A percentile compares a stretch with the other conserved stretches of the same genome.
phyloP scores from a whole-genome alignment of 2,329 filamentous ascomycete genomes.

The Trichoderma koningiopsis region DNA sequence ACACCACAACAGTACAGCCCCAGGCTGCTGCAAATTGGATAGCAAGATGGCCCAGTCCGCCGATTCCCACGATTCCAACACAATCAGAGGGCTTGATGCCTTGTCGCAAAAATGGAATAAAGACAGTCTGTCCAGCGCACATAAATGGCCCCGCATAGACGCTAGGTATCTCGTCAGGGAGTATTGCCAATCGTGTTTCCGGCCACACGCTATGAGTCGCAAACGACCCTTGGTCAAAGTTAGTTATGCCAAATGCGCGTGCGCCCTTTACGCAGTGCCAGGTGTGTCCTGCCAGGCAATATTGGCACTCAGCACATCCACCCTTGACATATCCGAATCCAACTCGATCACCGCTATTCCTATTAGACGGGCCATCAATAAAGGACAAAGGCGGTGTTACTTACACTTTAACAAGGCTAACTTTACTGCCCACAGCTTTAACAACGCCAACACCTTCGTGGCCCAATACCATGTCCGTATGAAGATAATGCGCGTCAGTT shows the following conservation, averaged over 20 bases:
- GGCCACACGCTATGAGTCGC: constrained; percentile 12
- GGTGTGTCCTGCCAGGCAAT: constrained; percentile 1
- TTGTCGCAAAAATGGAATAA: neutral
- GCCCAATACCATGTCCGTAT: neutral
- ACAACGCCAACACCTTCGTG: constrained; percentile 3
- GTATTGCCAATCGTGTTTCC: neutral
- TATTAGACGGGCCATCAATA: neutral
- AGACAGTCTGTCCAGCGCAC: constrained; percentile 5
- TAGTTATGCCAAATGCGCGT: neutral
- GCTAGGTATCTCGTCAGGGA: neutral
- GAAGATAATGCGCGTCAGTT: constrained; percentile 1
- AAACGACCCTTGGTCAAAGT: constrained; percentile 5
- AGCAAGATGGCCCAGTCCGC: constrained; percentile 8
- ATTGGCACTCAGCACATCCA: constrained; percentile 1
- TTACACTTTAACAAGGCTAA: constrained; percentile 5
- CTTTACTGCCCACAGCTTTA: neutral
- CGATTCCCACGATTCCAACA: constrained; percentile 8
- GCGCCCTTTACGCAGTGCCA: neutral
- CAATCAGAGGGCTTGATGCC: neutral
- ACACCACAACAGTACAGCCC: constrained; percentile 1
- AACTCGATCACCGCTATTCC: neutral
- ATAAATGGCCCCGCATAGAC: neutral
- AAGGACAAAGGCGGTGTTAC: neutral
- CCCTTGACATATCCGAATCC: constrained; percentile 3
- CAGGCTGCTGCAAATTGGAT: constrained; percentile 7